Conservation (phyloP, 148 eudicot genomes). For the Hydrangea macrophylla region DNA sequence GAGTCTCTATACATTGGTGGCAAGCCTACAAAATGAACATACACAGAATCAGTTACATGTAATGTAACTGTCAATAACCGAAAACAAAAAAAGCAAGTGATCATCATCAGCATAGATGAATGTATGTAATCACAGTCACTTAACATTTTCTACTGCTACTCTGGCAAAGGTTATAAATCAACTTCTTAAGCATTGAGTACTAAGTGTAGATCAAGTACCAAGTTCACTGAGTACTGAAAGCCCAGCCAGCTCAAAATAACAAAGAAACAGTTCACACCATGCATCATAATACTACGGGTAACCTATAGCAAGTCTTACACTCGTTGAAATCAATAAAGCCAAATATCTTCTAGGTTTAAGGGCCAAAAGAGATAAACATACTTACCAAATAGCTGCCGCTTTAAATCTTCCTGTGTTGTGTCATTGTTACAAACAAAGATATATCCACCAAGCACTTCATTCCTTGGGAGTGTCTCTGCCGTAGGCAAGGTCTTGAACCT, state of each 20-base stretch:
- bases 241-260: not conserved
- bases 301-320: not conserved
- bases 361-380: not conserved
- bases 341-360: not conserved
- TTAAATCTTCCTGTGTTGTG: constrained; percentile 80
- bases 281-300: not conserved
- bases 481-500: constrained; percentile 98
- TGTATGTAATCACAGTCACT: not conserved
- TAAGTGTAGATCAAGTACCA: no score
- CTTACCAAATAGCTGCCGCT: constrained; percentile 87
- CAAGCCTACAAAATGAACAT: constrained; percentile 54
- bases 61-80: not conserved
- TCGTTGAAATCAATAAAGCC: not conserved
- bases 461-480: constrained; percentile 89
- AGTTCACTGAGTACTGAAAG: not conserved
- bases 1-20: constrained; percentile 99
- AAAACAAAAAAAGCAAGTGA: not conserved
- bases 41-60: not conserved
- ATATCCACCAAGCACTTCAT: constrained; percentile 98
- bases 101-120: not conserved
- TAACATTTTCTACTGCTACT: not conserved
- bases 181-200: not conserved
- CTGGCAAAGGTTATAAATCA: not conserved
- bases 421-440: constrained; percentile 88
- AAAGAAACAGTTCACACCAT: no score